These are phyloP conservation scores for Euphorbia tirucalli DNA, from an alignment of 345 rosid species.

Conservation along the genomic window DNA sequence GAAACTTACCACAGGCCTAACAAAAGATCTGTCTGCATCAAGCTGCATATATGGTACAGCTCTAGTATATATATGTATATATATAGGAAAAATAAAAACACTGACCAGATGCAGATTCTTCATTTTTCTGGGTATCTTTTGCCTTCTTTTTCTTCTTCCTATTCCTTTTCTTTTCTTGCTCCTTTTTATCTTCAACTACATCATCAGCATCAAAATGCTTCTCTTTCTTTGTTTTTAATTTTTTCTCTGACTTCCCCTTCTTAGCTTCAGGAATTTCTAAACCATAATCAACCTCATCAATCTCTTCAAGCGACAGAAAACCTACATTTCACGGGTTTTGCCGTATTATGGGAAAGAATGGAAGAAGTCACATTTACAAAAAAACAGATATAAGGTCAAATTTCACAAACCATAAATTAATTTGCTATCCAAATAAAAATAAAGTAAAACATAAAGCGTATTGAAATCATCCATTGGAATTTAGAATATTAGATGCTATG, in stretches of 20 bases:
- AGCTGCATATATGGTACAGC: neutral
- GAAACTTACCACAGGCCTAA: neutral
- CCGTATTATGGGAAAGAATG: too few species aligned
- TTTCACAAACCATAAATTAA: neutral
- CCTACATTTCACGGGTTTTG: slow-evolving; percentile 50
- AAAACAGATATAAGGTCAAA: too few species aligned
- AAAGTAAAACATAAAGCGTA: neutral
- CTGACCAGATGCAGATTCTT: slow-evolving; percentile 51
- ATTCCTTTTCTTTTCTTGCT: slow-evolving; percentile 29
- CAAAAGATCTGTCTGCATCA: neutral
- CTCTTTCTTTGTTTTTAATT: slow-evolving; percentile 35
- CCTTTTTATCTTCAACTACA: slow-evolving; percentile 29
- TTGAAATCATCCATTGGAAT: neutral
- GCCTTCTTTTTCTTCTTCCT: slow-evolving; percentile 44
- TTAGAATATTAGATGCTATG: neutral
- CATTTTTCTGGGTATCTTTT: slow-evolving; percentile 28
- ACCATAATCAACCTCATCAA: slow-evolving; percentile 68
- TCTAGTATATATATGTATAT: too few species aligned
- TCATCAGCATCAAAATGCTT: slow-evolving; percentile 32
- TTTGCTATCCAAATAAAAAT: neutral
- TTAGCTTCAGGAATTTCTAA: slow-evolving; percentile 38
- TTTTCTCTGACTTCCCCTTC: slow-evolving; percentile 30
- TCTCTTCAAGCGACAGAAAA: slow-evolving; percentile 88
- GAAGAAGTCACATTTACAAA: too few species aligned
- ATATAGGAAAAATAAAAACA: too few species aligned